Conservation (phyloP, 2,329 filamentous ascomycete species). For the Exophiala calicioides region DNA sequence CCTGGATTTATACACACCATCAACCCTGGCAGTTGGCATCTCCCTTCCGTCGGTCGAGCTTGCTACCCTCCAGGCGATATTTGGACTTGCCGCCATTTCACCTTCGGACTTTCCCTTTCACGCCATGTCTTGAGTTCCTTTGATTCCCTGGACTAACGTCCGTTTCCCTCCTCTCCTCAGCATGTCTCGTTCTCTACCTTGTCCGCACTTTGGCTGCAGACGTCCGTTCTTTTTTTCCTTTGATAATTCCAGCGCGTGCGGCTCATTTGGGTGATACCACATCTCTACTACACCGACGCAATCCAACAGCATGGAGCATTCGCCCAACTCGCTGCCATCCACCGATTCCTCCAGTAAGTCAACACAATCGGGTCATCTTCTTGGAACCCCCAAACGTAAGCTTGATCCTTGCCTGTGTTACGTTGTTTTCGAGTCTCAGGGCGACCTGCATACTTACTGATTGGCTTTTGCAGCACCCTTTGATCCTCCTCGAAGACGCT, state of each 20-base stretch:
- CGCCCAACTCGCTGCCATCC: conserved; percentile 18
- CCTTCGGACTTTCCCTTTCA: conserved; percentile 6
- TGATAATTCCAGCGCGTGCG: background rate
- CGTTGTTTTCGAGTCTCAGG: background rate
- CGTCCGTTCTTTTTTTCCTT: conserved; percentile 24
- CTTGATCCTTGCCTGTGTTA: conserved; percentile 4
- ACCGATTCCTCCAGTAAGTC: conserved; percentile 23
- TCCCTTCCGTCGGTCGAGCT: background rate
- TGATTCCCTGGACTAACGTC: background rate
- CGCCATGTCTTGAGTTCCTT: background rate
- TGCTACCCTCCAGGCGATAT: background rate
- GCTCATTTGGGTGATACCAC: conserved; percentile 10
- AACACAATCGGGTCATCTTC: conserved; percentile 17
- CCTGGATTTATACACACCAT: no score
- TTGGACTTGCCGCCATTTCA: background rate
- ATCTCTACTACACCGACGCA: conserved; percentile 6
- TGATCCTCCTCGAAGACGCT: conserved; percentile 28
- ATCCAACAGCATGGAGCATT: conserved; percentile 21
- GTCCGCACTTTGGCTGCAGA: conserved; percentile 21
- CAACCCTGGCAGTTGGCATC: background rate
- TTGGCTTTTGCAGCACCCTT: conserved; percentile 24
- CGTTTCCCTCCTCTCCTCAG: conserved; percentile 1
- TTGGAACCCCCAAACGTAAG: conserved; percentile 30
- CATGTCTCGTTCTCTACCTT: background rate
- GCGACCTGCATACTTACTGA: conserved; percentile 7